Evolutionary conservation across 2,329 filamentous ascomycete genomes (phyloP), one percentile per base, ranked within the genome.

Genomic region (Alternaria ventricosa): DNA sequence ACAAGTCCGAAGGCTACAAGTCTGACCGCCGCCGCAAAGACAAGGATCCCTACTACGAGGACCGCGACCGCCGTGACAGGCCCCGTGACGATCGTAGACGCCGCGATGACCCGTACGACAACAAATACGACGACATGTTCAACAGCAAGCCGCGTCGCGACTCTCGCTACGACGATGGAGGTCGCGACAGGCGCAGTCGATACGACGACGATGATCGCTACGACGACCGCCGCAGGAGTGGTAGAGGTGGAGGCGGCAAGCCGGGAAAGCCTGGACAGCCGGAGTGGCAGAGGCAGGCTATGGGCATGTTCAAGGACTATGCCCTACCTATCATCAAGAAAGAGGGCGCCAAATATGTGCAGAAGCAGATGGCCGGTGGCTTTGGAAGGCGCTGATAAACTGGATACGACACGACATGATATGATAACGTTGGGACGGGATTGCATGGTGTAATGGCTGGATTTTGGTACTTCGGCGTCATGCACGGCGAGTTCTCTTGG

Each of bases 291-390:
- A 69, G 65, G 41, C 68, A 78, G 58, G 76, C 74, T 1, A 67
- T 75, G 67, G 62, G 65, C 51, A 72, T 78, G 71, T 78, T 78
- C 61, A 75, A 70, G 46, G 64, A 73, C 12, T 78, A 78, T 44
- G 76, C 76, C 3, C 57, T 78, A 25, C 76, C 76, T 0, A 67
- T 75, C 6, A 78, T 78, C 66, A 78, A 78, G 66, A 68, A 67
- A 6, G 74, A 78, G 57, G 76, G 76, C 6, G 69, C 67, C 13
- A 78, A 74, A 61, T 75, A 73, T 45, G 62, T 78, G 13, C 64
- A 70, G 27, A 76, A 75, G 68, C 72, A 78, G 62, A 67, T 76
- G 58, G 68, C 70, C 5, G 63, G 65, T 36, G 64, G 73, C 5
- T 63, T 72, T 27, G 61, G 64, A 20, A 72, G 68, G 60, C 65